These are phyloP conservation scores for Zizania palustris DNA, from an alignment of 202 grass and related monocot genomes.

Conservation along the genomic window DNA sequence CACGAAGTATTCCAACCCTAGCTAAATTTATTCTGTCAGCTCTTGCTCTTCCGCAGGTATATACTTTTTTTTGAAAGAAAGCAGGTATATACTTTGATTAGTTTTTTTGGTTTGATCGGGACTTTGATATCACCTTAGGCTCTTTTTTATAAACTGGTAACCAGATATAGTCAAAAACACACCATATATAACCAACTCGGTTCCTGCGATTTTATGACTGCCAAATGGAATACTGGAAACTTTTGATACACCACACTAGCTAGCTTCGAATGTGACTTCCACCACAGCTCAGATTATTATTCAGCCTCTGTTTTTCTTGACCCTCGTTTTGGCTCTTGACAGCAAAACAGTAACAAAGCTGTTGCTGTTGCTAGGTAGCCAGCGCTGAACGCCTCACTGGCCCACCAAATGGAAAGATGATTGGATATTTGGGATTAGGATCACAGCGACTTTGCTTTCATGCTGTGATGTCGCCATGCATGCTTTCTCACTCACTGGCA, in stretches of 20 bases:
- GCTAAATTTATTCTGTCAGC: not conserved
- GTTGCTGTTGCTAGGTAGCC: not conserved
- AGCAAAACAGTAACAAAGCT: not conserved
- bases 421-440: not conserved
- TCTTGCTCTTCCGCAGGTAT: not conserved
- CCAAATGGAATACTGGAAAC: not conserved
- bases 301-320: not conserved
- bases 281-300: not conserved
- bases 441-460: constrained; percentile 1
- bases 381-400: not conserved
- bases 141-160: no score
- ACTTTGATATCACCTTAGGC: no score
- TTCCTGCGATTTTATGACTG: no score
- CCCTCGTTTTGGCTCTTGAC: not conserved
- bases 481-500: not conserved
- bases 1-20: not conserved
- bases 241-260: not conserved
- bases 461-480: not conserved
- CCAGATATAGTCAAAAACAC: no score
- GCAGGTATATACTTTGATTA: no score
- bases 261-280: not conserved
- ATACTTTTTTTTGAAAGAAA: no score
- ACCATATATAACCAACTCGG: no score
- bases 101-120: no score
- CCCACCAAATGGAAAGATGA: not conserved